Conservation (phyloP, 2,329 filamentous ascomycete genomes). For the Fusarium phyllophilum region DNA sequence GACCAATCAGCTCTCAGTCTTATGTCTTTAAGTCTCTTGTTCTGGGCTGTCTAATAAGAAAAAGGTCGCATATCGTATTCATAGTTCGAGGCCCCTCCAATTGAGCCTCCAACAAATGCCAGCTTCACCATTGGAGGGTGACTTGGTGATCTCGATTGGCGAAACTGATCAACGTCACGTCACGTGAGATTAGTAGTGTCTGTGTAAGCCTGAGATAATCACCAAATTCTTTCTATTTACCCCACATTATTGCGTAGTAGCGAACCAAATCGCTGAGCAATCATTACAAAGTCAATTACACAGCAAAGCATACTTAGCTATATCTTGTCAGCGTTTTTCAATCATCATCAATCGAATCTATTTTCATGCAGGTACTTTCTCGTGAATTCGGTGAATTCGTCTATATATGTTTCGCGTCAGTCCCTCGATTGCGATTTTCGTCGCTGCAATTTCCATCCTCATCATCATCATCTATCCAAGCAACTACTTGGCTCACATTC, state of each 20-base stretch:
- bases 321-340: constrained; percentile 44
- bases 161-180: neutral
- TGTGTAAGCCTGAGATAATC: constrained; percentile 38
- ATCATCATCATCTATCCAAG: constrained; percentile 47
- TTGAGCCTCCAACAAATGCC: constrained; percentile 2
- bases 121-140: neutral
- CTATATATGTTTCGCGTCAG: constrained; percentile 55
- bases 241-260: neutral
- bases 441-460: constrained; percentile 52
- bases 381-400: constrained; percentile 33
- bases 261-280: constrained; percentile 42
- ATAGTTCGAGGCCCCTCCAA: neutral
- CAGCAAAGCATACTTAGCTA: constrained; percentile 26
- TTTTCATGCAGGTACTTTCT: constrained; percentile 38
- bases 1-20: neutral
- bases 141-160: neutral
- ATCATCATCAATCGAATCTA: constrained; percentile 33
- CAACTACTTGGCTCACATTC: constrained; percentile 38
- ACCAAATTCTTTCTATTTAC: constrained; percentile 1
- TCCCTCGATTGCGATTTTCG: constrained; percentile 49
- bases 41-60: neutral
- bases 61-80: neutral
- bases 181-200: constrained; percentile 26
- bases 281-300: constrained; percentile 33
- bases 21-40: neutral